Evolutionary conservation across 2,329 filamentous ascomycete species (phyloP).

Genomic region (Kalmusia sp.): DNA sequence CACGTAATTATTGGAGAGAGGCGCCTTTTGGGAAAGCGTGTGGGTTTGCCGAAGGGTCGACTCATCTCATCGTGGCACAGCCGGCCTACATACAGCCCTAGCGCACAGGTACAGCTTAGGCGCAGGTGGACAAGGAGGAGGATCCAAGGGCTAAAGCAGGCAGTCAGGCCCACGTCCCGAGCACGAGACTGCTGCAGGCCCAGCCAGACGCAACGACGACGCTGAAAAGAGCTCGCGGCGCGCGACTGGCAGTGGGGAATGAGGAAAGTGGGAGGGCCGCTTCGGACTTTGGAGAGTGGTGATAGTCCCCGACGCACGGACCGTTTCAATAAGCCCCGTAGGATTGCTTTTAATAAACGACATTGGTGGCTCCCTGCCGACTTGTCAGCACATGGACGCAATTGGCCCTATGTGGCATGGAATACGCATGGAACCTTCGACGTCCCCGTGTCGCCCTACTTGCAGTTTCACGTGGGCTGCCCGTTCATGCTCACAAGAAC

Average conservation of each 20-base stretch:
- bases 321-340: constrained; percentile 30
- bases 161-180: not conserved
- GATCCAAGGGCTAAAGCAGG: not conserved
- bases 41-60: constrained; percentile 7
- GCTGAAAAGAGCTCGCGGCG: constrained; percentile 7
- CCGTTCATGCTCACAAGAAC: not conserved
- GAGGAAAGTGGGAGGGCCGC: constrained; percentile 8
- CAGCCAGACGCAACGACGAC: constrained; percentile 11
- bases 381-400: not conserved
- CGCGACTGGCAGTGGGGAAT: not conserved
- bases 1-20: constrained; percentile 14
- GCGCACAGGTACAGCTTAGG: constrained; percentile 6
- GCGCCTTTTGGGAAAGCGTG: constrained; percentile 6
- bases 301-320: constrained; percentile 29
- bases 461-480: not conserved
- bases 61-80: constrained; percentile 18
- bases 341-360: constrained; percentile 29
- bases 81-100: constrained; percentile 12
- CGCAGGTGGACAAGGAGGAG: constrained; percentile 1
- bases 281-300: constrained; percentile 26
- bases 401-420: not conserved
- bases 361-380: constrained; percentile 4
- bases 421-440: constrained; percentile 6
- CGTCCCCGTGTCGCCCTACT: not conserved
- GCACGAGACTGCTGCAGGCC: not conserved